Conservation (phyloP, 1,284 basidiomycete genomes). For the Sanguinoderma infundibulare region DNA sequence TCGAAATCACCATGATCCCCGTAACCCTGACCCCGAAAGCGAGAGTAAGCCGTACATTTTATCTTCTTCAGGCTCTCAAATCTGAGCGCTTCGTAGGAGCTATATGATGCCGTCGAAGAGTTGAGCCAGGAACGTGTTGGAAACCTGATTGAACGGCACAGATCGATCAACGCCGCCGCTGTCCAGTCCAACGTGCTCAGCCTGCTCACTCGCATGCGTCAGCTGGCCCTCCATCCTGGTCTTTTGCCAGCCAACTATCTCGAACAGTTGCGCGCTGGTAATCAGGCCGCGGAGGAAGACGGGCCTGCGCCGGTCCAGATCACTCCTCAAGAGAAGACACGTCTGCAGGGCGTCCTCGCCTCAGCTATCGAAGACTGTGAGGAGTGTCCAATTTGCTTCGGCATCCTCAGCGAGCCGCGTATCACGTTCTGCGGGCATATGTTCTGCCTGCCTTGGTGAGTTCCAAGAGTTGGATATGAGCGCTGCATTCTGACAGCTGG, state of each 20-base stretch:
- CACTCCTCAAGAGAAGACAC: conserved; percentile 53
- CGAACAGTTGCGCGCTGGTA: conserved; percentile 58
- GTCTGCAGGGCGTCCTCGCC: conserved; percentile 67
- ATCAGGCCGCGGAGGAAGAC: conserved; percentile 36
- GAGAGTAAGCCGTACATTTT: conserved; percentile 38
- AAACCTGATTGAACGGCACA: conserved; percentile 51
- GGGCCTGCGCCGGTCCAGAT: conserved; percentile 40
- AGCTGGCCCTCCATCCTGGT: conserved; percentile 82
- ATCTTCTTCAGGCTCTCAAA: background rate
- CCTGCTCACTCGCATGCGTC: conserved; percentile 87
- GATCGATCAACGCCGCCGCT: conserved; percentile 45
- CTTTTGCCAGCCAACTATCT: conserved; percentile 80
- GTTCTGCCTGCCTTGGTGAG: conserved; percentile 78
- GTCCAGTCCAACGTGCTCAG: conserved; percentile 75
- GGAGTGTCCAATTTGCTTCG: conserved; percentile 85
- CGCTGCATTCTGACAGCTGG: background rate
- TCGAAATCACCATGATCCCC: conserved; percentile 72
- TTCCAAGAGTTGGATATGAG: background rate
- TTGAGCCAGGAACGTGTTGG: conserved; percentile 68
- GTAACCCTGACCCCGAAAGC: conserved; percentile 74
- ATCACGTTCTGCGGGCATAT: conserved; percentile 82
- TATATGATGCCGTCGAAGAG: conserved; percentile 79
- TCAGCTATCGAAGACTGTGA: conserved; percentile 81
- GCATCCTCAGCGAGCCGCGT: conserved; percentile 65
- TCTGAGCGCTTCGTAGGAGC: conserved; percentile 41